Base-by-base conservation (phyloP, 75 land plant species). In the Adiantum capillusveneris region DNA sequence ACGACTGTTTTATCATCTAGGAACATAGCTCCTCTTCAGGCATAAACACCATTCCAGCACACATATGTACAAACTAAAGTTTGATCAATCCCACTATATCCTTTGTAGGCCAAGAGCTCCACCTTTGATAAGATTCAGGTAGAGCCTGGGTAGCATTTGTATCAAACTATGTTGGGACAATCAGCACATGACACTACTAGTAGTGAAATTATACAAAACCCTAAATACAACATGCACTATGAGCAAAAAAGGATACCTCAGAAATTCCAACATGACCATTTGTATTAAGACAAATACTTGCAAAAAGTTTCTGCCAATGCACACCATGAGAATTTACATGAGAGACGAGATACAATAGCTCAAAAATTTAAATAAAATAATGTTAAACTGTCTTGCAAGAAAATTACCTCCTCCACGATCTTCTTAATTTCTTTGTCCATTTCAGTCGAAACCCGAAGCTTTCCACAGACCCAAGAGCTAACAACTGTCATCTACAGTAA, bases 401-500 rank as follows among this genome's bases (percentile, higher is more conserved):
- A 34, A 2, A 19, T 36, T 36, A 58, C 59, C 59, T 58, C 44
- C 37, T 36, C 39, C n/a, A 58, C 39, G 16, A 9, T 25, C 11
- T 58, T 34, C 14, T 30, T 43, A 22, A 62, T 42, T 7, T 56
- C 59, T 42, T 39, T 53, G 24, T 66, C 75, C 45, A 72, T 16
- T 31, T 59, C 71, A 41, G 26, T 54, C 20, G 70, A 30, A 25
- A 46, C 42, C 34, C 75, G 59, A 37, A 72, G 62, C 58, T 60
- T 59, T 53, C 75, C 75, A 54, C 75, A 72, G 19, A 66, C 34
- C 75, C 75, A 72, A 42, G 71, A 67, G 34, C 43, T 66, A 6
- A 72, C 70, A 28, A 72, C 75, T 42, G 75, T 66, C 75, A 72
- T 72, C 75, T 72, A 14, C 6, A n/a, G 5, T 14, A n/a, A n/a